Evolutionary conservation across 257 asterid species (phyloP).

Genomic region (Przewalskia tangutica): DNA sequence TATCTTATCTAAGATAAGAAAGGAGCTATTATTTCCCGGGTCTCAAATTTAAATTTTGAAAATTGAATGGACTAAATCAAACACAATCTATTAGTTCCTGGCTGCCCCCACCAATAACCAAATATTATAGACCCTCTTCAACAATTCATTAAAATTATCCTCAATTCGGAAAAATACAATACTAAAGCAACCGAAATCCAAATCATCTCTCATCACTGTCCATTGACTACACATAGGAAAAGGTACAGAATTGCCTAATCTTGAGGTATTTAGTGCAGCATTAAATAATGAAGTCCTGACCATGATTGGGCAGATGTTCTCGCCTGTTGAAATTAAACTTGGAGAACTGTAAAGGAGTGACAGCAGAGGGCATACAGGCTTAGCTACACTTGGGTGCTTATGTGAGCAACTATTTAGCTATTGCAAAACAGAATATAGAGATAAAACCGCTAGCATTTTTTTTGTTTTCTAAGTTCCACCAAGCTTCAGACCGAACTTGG

Average conservation of each 20-base stretch:
- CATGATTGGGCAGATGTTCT: slow-evolving; percentile 3
- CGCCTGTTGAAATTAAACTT: not conserved
- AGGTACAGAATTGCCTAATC: not conserved
- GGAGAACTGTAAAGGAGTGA: not conserved
- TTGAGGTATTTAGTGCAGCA: not conserved
- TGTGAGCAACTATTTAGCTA: too few relatives aligned
- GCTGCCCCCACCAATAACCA: not conserved
- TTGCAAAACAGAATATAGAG: too few relatives aligned
- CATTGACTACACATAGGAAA: not conserved
- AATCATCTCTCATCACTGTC: not conserved
- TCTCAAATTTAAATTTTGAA: not conserved
- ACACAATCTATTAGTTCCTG: not conserved
- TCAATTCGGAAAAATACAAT: too few relatives aligned
- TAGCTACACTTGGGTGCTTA: too few relatives aligned
- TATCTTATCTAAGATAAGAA: not conserved
- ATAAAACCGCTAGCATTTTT: too few relatives aligned
- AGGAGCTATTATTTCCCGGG: not conserved
- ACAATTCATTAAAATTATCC: not conserved
- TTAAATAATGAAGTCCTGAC: not conserved
- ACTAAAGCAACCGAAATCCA: not conserved
- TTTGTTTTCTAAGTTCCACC: too few relatives aligned
- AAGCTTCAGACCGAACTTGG: too few relatives aligned
- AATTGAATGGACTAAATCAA: not conserved
- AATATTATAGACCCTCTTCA: not conserved
- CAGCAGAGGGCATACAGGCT: not conserved